These are phyloP conservation scores for Ustilago xerochloae DNA, from an alignment of 1,284 basidiomycete genomes.

Conservation along the genomic window DNA sequence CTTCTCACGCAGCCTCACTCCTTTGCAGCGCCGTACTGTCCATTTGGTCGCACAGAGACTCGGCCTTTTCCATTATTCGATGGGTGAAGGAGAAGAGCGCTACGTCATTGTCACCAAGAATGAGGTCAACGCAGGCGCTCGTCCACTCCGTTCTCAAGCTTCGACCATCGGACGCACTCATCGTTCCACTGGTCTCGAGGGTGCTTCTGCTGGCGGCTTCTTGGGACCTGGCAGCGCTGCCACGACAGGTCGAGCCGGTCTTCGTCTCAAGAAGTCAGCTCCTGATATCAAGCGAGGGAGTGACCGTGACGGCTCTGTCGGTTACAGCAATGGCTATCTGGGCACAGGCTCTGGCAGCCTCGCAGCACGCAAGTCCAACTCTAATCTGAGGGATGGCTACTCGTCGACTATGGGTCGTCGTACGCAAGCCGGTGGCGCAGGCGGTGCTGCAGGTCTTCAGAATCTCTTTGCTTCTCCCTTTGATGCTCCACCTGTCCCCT, in stretches of 20 bases:
- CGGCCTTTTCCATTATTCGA: constrained; percentile 90
- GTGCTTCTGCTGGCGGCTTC: constrained; percentile 23
- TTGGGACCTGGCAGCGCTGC: constrained; percentile 49
- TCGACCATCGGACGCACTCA: constrained; percentile 59
- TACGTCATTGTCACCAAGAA: constrained; percentile 81
- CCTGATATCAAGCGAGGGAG: constrained; percentile 64
- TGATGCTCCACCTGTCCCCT: constrained; percentile 59
- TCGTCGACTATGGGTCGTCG: constrained; percentile 68
- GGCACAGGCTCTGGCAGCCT: constrained; percentile 19
- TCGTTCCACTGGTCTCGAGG: constrained; percentile 23
- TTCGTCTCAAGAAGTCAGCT: constrained; percentile 64
- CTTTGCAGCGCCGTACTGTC: constrained; percentile 89
- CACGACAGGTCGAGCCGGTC: constrained; percentile 53
- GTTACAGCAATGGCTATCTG: constrained; percentile 24
- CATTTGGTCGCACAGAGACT: constrained; percentile 96
- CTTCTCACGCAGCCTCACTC: constrained; percentile 85
- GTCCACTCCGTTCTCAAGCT: constrained; percentile 55
- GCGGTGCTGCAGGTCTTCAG: constrained; percentile 53
- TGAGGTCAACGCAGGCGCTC: constrained; percentile 35
- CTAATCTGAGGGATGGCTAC: constrained; percentile 58
- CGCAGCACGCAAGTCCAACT: constrained; percentile 48
- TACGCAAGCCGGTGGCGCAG: constrained; percentile 46
- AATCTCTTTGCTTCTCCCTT: constrained; percentile 60
- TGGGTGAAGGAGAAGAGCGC: constrained; percentile 90
- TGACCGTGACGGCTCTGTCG: constrained; percentile 16